These are phyloP conservation scores for Rhododendron kiyosumense DNA, from an alignment of 148 eudicot species.

Conservation along the genomic window DNA sequence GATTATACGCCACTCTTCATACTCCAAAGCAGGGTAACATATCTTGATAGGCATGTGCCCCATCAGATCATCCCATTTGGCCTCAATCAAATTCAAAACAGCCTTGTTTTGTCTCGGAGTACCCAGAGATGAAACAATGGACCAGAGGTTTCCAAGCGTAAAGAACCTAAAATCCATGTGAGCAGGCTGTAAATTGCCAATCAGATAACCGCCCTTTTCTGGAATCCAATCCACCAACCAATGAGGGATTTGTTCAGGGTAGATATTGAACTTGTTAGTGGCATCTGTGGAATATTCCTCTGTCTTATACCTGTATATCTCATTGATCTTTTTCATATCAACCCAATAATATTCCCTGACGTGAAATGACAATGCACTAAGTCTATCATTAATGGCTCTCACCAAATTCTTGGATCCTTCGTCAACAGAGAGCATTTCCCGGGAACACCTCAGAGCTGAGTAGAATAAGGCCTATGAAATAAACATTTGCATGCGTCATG, in stretches of 20 bases:
- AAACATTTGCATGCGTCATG: background rate
- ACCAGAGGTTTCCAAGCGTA: slow-evolving; percentile 87
- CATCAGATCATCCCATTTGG: slow-evolving; percentile 85
- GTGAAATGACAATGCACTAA: slow-evolving; percentile 90
- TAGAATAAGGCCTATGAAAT: slow-evolving; percentile 66
- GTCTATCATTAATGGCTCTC: slow-evolving; percentile 69
- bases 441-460: slow-evolving; percentile 74
- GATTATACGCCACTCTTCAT: slow-evolving; percentile 83
- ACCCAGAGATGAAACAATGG: slow-evolving; percentile 72
- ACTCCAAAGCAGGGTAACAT: slow-evolving; percentile 77
- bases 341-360: slow-evolving; percentile 94
- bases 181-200: slow-evolving; percentile 92
- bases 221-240: slow-evolving; percentile 95
- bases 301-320: slow-evolving; percentile 82
- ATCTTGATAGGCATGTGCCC: slow-evolving; percentile 86
- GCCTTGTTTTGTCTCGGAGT: slow-evolving; percentile 82
- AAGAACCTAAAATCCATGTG: slow-evolving; percentile 96
- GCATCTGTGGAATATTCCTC: slow-evolving; percentile 88
- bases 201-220: slow-evolving; percentile 78
- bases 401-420: slow-evolving; percentile 69
- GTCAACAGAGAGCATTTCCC: slow-evolving; percentile 62
- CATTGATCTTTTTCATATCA: slow-evolving; percentile 80
- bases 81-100: slow-evolving; percentile 60
- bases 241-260: slow-evolving; percentile 87
- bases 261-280: slow-evolving; percentile 86